Evolutionary conservation across 2,329 filamentous ascomycete species (phyloP).

Genomic region (Atkinsonella hypoxylon): DNA sequence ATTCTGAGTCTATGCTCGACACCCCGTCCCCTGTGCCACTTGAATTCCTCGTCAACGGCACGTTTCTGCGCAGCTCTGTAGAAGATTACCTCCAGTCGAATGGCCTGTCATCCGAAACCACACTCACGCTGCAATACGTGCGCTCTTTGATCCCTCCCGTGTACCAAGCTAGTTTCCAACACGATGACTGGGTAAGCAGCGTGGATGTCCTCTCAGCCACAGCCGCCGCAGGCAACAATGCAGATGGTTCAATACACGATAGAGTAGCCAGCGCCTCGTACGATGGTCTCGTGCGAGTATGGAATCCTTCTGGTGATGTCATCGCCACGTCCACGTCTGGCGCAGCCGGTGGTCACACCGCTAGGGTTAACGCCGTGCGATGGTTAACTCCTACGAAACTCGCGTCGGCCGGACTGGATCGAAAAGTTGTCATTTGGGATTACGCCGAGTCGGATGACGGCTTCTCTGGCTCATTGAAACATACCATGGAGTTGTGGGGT

Average conservation of each 20-base stretch:
- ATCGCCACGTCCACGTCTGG: conserved; percentile 62
- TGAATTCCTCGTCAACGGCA: conserved; percentile 92
- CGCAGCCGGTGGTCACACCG: conserved; percentile 59
- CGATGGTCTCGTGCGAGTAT: conserved; percentile 78
- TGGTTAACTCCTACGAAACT: conserved; percentile 71
- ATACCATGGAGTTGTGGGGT: conserved; percentile 71
- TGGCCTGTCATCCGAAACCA: conserved; percentile 81
- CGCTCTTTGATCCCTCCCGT: conserved; percentile 80
- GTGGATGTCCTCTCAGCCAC: conserved; percentile 68
- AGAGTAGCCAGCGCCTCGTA: conserved; percentile 86
- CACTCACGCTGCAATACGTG: conserved; percentile 83
- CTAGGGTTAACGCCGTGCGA: conserved; percentile 68
- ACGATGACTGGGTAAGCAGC: conserved; percentile 91
- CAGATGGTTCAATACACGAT: conserved; percentile 22
- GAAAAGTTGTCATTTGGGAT: conserved; percentile 81
- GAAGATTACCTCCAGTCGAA: conserved; percentile 81
- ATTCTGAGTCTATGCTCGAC: conserved; percentile 59
- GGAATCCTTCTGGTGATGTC: conserved; percentile 80
- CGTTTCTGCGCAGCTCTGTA: conserved; percentile 77
- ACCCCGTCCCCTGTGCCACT: conserved; percentile 60
- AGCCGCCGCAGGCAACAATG: conserved; percentile 43
- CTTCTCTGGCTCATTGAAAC: conserved; percentile 51
- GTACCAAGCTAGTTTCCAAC: conserved; percentile 85
- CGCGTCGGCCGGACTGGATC: conserved; percentile 73
- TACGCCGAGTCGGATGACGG: conserved; percentile 57